Percentiles rank a stretch among this genome's conserved stretches.
Conservation (phyloP, 2,329 filamentous ascomycete genomes). For the Emmonsiellopsis sp. region DNA sequence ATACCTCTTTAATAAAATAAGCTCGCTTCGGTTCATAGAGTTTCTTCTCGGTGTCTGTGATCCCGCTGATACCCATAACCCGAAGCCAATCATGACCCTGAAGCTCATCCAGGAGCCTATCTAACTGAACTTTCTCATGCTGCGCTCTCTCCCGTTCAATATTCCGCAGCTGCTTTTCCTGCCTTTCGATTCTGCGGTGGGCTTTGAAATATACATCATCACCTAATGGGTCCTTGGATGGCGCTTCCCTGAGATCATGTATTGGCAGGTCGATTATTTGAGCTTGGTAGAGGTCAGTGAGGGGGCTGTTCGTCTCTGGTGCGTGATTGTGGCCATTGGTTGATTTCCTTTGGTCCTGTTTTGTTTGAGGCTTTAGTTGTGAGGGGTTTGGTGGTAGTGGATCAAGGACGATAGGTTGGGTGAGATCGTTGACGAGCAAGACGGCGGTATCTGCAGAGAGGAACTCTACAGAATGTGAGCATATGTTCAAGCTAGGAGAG, state of each 20-base stretch:
- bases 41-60: conserved; percentile 79
- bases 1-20: conserved; percentile 76
- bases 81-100: conserved; percentile 89
- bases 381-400: not conserved
- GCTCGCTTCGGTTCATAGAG: conserved; percentile 76
- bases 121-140: conserved; percentile 58
- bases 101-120: conserved; percentile 65
- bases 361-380: not conserved
- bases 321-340: conserved; percentile 19
- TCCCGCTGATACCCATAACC: conserved; percentile 75
- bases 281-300: conserved; percentile 28
- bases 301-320: conserved; percentile 19
- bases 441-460: conserved; percentile 65
- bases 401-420: conserved; percentile 16
- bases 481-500: too few relatives aligned
- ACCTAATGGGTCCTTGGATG: conserved; percentile 43
- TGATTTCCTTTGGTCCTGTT: conserved; percentile 6
- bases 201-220: conserved; percentile 48
- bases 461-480: conserved; percentile 46
- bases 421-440: conserved; percentile 54
- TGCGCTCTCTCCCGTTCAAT: conserved; percentile 58
- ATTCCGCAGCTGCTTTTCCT: conserved; percentile 59
- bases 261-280: conserved; percentile 35
- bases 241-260: conserved; percentile 23
- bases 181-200: conserved; percentile 52